Conservation (phyloP, 306 rosid species). For the Malus orientalis region DNA sequence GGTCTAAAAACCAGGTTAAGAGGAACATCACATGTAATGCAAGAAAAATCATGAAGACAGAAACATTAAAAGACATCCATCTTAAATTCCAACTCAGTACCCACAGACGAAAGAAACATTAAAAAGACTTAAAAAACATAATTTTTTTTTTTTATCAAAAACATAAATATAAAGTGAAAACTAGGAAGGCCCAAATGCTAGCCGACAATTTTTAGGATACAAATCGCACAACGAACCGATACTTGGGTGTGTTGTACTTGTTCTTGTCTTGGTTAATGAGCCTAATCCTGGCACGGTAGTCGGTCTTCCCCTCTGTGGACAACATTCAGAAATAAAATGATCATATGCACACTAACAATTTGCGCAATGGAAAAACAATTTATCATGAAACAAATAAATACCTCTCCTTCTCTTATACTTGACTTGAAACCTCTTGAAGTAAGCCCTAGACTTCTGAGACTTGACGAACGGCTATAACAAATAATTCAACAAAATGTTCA, state of each 20-base stretch:
- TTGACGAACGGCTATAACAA: conserved; percentile 43
- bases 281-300: conserved; percentile 80
- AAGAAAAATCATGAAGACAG: not conserved
- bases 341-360: not conserved
- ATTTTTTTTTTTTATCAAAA: not conserved
- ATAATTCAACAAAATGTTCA: not conserved
- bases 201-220: conserved; percentile 43
- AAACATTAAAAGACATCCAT: not conserved
- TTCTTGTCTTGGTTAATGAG: conserved; percentile 90
- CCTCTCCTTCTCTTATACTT: conserved; percentile 90
- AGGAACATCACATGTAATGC: not conserved
- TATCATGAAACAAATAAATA: not conserved
- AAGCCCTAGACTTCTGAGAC: conserved; percentile 63
- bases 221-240: conserved; percentile 67
- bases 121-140: not conserved
- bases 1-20: conserved; percentile 41
- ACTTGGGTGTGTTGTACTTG: conserved; percentile 84
- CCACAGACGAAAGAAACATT: not conserved
- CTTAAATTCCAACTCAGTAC: not conserved
- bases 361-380: not conserved
- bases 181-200: not conserved
- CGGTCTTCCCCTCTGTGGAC: conserved; percentile 77
- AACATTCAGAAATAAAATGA: not conserved
- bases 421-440: conserved; percentile 73
- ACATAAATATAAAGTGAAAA: not conserved